phyloP scores from a whole-genome alignment of 257 asterid genomes.

The Orobanche coerulescens region DNA sequence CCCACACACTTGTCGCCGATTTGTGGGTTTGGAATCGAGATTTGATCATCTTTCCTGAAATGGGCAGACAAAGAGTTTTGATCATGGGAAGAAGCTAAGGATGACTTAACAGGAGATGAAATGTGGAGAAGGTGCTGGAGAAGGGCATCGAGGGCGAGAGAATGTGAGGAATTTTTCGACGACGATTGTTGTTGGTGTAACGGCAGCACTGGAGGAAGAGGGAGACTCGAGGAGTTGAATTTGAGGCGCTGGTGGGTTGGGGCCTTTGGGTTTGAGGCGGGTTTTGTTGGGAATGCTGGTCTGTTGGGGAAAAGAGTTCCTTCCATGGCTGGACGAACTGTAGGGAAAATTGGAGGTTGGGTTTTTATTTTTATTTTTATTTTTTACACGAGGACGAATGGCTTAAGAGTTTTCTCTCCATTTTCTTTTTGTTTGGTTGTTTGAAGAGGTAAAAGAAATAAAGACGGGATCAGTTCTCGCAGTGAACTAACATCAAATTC shows the following conservation, averaged over 20 bases:
- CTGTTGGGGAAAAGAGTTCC: conserved; percentile 68
- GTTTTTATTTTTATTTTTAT: too few species aligned
- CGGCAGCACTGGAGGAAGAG: conserved; percentile 64
- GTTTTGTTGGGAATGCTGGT: conserved; percentile 65
- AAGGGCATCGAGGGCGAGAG: conserved; percentile 76
- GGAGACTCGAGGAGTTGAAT: conserved; percentile 43
- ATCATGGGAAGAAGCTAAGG: conserved; percentile 31
- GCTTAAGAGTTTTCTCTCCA: too few species aligned
- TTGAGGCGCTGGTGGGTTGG: conserved; percentile 42
- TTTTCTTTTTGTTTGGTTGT: too few species aligned
- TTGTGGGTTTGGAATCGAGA: conserved; percentile 31
- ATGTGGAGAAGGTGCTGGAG: conserved; percentile 69
- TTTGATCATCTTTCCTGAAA: conserved; percentile 26
- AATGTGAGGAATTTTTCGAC: conserved; percentile 22
- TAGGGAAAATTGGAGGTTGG: too few species aligned
- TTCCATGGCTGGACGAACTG: conserved; percentile 57
- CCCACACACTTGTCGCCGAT: conserved; percentile 8
- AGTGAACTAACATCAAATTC: too few species aligned
- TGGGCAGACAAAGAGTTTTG: conserved; percentile 31
- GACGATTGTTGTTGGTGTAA: conserved; percentile 27
- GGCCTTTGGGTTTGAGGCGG: conserved; percentile 40
- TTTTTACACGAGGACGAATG: too few species aligned
- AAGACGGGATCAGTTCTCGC: too few species aligned
- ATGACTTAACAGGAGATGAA: conserved; percentile 40
- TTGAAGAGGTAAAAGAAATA: too few species aligned